Base-by-base conservation (phyloP, 192 early-diverging fungal genomes). In the Anaeromyces robustus region DNA sequence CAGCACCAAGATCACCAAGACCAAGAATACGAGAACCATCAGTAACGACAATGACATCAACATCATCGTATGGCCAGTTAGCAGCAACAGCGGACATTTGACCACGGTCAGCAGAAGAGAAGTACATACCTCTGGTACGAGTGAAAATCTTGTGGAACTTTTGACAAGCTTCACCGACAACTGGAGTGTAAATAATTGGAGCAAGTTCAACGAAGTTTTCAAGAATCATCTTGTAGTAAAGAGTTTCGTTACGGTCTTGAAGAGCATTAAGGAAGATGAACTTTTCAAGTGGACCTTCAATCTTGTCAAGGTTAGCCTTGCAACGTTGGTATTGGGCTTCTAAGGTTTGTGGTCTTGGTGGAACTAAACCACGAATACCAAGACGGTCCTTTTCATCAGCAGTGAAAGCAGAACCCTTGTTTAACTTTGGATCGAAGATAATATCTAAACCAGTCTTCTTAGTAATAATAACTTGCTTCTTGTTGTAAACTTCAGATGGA, bases 1-100 rank as follows among this genome's bases (percentile, higher is more conserved):
- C 94, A 78, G 96, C 91, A 83, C 96, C 96, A 31, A 96, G 89
- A 84, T 98, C 96, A 78, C 97, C 97, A 29, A 97, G 89, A 29
- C 97, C 97, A 43, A 98, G 88, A 82, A 98, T 96, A 80, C 95
- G 91, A 29, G 93, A 94, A 29, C 97, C 96, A 84, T 98, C 97
- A 2, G 96, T 95, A 81, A 98, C 94, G 68, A 98, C 97, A n/a
- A 92, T 89, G 79, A 95, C 96, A 37, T 91, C 89, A 39, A 89
- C 87, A 39, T 39, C 13, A 12, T 39, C 37, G 28, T 90, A 89
- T 30, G 85, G 90, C 89, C 95, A 97, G 86, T 93, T 93, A 81
- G 84, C 86, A 68, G 96, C 91, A 81, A 96, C 89, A 81, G 93
- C 85, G 79, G 87, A 90, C 29, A 98, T 83, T 84, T 93, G 87